Percentiles rank a stretch among this genome's conserved stretches.
These are phyloP conservation scores for Mangifera indica DNA, from an alignment of 345 rosid genomes.

Conservation along the genomic window DNA sequence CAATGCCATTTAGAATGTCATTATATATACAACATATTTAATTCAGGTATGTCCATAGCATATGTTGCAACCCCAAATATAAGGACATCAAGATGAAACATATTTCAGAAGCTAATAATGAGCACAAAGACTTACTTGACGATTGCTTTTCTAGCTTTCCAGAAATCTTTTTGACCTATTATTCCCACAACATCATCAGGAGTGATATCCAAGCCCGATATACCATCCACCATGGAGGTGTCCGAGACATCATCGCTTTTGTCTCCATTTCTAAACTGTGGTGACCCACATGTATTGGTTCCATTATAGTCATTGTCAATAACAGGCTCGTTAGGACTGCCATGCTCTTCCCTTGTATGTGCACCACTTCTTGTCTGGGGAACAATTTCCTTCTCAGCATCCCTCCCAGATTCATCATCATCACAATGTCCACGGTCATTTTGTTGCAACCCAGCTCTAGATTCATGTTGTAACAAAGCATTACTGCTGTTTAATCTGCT, in stretches of 20 bases:
- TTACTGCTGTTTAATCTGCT: constrained; percentile 30
- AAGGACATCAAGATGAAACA: background rate
- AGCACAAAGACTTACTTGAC: constrained; percentile 62
- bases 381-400: constrained; percentile 31
- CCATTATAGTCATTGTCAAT: constrained; percentile 28
- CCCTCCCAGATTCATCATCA: constrained; percentile 27
- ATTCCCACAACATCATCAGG: constrained; percentile 89
- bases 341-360: constrained; percentile 31
- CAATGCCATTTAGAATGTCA: background rate
- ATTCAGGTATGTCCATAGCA: background rate
- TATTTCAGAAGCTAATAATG: background rate
- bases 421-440: constrained; percentile 19
- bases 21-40: background rate
- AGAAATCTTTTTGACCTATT: constrained; percentile 85
- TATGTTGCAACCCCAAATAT: background rate
- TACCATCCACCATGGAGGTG: constrained; percentile 67
- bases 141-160: constrained; percentile 90
- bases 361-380: constrained; percentile 27
- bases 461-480: constrained; percentile 35
- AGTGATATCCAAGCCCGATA: constrained; percentile 51
- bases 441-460: constrained; percentile 25
- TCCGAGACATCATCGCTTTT: constrained; percentile 56
- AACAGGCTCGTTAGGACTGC: constrained; percentile 34
- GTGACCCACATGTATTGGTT: constrained; percentile 30
- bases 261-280: constrained; percentile 41